Evolutionary conservation across 306 rosid genomes (phyloP).

Genomic region (Vigna hirtella): DNA sequence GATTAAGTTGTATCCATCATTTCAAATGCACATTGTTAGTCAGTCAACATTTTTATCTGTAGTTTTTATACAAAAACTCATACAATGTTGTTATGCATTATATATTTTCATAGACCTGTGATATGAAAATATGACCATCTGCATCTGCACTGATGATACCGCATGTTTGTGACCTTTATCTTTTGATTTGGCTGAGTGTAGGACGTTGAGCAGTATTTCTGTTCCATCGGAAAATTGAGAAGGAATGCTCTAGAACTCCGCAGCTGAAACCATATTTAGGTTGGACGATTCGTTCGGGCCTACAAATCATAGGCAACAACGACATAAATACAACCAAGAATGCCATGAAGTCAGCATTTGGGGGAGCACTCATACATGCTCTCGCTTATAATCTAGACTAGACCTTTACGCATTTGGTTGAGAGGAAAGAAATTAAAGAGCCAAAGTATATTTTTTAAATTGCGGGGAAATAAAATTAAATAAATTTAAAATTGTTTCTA

Average conservation of each 20-base stretch:
- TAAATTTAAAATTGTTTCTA: too few relatives aligned
- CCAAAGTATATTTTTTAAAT: too few relatives aligned
- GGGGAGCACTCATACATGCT: neutral
- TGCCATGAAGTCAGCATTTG: neutral
- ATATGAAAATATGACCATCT: neutral
- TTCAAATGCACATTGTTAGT: conserved; percentile 35
- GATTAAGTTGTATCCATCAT: conserved; percentile 39
- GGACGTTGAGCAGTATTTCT: neutral
- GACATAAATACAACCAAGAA: neutral
- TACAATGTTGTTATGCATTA: neutral
- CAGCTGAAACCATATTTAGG: conserved; percentile 1
- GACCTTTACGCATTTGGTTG: neutral
- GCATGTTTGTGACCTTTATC: neutral
- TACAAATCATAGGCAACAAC: neutral
- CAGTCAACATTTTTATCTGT: neutral
- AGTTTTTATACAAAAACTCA: conserved; percentile 3
- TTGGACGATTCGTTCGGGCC: neutral
- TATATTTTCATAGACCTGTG: neutral
- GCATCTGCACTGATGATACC: neutral
- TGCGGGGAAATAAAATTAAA: too few relatives aligned
- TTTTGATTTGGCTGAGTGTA: neutral
- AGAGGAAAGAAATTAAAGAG: neutral
- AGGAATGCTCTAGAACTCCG: neutral
- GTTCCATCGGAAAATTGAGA: neutral
- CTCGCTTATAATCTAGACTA: neutral